Percentiles rank a stretch among this genome's conserved stretches.
Conservation (phyloP, 2,329 filamentous ascomycete species). For the Exophiala xenobiotica region DNA sequence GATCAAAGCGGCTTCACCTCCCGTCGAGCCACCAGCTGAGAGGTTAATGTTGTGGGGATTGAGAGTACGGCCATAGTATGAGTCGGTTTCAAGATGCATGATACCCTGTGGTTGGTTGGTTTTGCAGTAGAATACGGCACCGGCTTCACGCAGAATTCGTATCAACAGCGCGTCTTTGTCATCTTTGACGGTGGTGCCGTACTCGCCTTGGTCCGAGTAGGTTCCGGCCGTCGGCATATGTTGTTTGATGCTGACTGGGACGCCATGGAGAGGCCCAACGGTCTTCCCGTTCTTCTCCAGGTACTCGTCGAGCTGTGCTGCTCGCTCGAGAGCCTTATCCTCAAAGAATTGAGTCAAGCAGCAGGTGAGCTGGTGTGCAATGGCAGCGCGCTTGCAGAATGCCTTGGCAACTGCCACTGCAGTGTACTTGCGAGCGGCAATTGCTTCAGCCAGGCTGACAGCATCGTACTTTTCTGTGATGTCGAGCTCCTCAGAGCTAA, state of each 20-base stretch:
- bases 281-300: constrained; percentile 40
- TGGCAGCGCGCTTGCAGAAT: constrained; percentile 43
- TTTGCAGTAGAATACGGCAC: constrained; percentile 36
- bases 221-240: constrained; percentile 40
- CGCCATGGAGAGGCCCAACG: constrained; percentile 61
- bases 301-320: constrained; percentile 50
- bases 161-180: constrained; percentile 19
- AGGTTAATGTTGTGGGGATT: constrained; percentile 56
- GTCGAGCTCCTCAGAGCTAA: constrained; percentile 44
- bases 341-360: constrained; percentile 57
- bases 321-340: constrained; percentile 49
- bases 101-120: constrained; percentile 36
- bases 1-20: constrained; percentile 58
- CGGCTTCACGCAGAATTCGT: constrained; percentile 32
- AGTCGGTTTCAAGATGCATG: constrained; percentile 37
- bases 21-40: constrained; percentile 54
- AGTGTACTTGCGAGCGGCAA: constrained; percentile 20
- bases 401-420: constrained; percentile 39
- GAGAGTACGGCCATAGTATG: constrained; percentile 42
- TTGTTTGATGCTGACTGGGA: constrained; percentile 56
- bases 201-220: constrained; percentile 13
- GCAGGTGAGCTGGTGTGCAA: constrained; percentile 38
- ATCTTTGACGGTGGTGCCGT: constrained; percentile 14
- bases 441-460: constrained; percentile 39
- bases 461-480: constrained; percentile 53